Evolutionary conservation across 2,329 filamentous ascomycete species (phyloP), one percentile per base, ranked within the genome.

Genomic region (Cadophora malorum): DNA sequence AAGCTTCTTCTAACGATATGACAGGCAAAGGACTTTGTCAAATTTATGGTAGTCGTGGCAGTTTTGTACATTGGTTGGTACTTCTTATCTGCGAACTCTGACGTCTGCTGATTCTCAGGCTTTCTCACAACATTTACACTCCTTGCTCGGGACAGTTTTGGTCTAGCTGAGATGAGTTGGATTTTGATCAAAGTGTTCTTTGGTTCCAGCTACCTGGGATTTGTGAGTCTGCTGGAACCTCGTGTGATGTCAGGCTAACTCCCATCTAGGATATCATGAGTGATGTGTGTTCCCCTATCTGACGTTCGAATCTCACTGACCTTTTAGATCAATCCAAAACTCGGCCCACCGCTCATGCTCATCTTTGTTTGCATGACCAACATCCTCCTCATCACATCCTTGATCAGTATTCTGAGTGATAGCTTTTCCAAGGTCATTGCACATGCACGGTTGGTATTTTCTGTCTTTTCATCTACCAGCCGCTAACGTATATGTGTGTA

Each of bases 61-160:
- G 91, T 97, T 64, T 81, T 97, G 63, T 97, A 97, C 77, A 81
- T 96, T 59, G 93, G 86, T 88, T 75, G 66, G 69, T 75, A 21
- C 21, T 25, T 69, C 64, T 25, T 1, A 31, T 61, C n/a, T n/a
- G n/a, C n/a, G n/a, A n/a, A n/a, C n/a, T n/a, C n/a, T n/a, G n/a
- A n/a, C n/a, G n/a, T n/a, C n/a, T 60, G 25, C 25, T 55, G 14
- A 31, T 25, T 1, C 49, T 12, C 25, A 71, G 88, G 94, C 58
- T 97, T 97, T 79, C 81, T 97, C 41, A 97, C 94, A 0, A 97
- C 93, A 0, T 95, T 95, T 74, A 90, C 90, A 0, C 84, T 94
- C 31, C 83, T 96, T 55, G 92, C 90, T n/a, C 86, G 91, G 65
- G 90, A 91, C 62, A 80, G 81, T 1, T 93, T 90, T 75, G 85